Evolutionary conservation across 306 rosid species (phyloP).

Genomic region (Sesbania bispinosa): DNA sequence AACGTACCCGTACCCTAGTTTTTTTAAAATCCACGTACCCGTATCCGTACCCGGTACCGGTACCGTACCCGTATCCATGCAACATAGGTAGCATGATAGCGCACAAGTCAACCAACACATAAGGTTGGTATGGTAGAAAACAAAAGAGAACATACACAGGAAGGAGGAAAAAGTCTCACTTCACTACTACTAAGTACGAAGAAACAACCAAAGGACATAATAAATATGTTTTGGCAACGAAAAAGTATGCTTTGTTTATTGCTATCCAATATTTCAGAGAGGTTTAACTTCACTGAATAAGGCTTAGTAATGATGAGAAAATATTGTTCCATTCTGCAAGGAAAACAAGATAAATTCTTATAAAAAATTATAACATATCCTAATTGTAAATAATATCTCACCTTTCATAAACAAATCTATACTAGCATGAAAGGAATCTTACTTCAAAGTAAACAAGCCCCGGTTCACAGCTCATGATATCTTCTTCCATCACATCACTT

Average conservation of each 20-base stretch:
- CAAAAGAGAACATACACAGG: not conserved
- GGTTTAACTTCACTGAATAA: not conserved
- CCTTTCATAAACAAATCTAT: not conserved
- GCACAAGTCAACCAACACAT: no score
- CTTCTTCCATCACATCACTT: conserved; percentile 92
- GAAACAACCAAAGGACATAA: not conserved
- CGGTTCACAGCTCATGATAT: conserved; percentile 76
- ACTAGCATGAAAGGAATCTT: conserved; percentile 19
- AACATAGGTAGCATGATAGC: no score
- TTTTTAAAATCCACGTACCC: no score
- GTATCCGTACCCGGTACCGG: no score
- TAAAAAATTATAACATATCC: not conserved
- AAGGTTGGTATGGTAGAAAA: no score
- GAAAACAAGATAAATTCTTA: not conserved
- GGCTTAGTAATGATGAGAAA: no score
- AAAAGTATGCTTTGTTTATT: not conserved
- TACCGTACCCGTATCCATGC: no score
- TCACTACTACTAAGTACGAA: not conserved
- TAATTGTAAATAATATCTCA: not conserved
- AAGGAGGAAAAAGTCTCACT: not conserved
- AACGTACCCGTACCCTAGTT: no score
- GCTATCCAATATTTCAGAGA: not conserved
- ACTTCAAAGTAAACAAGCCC: conserved; percentile 97
- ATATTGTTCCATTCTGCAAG: conserved; percentile 2
- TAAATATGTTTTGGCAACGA: not conserved